Base-by-base conservation (phyloP, 2,329 filamentous ascomycete genomes). In the Penicillium janthinellum region DNA sequence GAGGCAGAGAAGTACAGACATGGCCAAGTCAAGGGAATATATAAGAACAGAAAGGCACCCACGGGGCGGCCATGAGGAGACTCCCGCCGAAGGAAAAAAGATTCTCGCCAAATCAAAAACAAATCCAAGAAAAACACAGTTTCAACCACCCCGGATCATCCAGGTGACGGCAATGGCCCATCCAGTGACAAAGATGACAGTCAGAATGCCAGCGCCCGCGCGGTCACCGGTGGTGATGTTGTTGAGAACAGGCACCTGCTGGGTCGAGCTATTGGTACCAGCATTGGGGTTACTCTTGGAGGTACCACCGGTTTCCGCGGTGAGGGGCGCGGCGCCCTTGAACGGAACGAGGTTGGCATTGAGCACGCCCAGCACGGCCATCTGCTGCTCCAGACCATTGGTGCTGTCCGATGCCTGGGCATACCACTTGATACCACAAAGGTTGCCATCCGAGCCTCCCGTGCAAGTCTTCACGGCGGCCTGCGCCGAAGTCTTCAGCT, bases 381-480 rank as follows among this genome's bases (percentile, higher is more conserved):
- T 77, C 61, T 79, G 75, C 60, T 75, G 71, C 54, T 78, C 77
- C n/a, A 79, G 64, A 8, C 73, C 75, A 10, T 65, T 68, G 5
- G 64, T 68, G 15, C 74, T 72, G 44, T 79, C 77, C 63, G 70
- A 78, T 3, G 65, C 73, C n/a, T 64, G 53, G 25, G 71, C 69
- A 48, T 72, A 73, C 79, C 79, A 82, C 34, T 74, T 73, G 47
- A 73, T 71, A 10, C 80, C 80, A 63, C 88, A 87, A 64, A 87
- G 89, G 42, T 79, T 80, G 6, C 83, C 81, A 10, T 85, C 82
- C 8, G 82, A 80, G 0, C 76, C 74, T 3, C 85, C 87, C 2
- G 83, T 86, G 73, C 89, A 92, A 61, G 86, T 84, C 58, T 81
- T 81, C 1, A 86, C 83, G 0, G 88, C 90, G 0, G 83, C 88